A percentile compares a stretch with the other conserved stretches of the same genome.
These are phyloP conservation scores for Lentinula aciculospora DNA, from an alignment of 768 basidiomycete species.

Conservation along the genomic window DNA sequence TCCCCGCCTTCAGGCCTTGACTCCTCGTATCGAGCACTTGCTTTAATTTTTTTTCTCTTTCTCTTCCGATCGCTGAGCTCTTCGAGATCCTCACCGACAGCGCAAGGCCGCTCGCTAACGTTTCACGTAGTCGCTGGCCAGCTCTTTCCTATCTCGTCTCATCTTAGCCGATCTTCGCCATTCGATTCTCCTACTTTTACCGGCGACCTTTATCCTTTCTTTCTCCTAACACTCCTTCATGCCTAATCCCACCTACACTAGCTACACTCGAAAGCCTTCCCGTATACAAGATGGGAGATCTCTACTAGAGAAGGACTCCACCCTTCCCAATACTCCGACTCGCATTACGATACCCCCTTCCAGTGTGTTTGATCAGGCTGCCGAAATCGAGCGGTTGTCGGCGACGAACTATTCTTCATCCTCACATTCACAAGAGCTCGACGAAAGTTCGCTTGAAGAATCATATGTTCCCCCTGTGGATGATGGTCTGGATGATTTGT, in stretches of 20 bases:
- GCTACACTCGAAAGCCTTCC: conserved; percentile 9
- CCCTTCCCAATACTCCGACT: conserved; percentile 8
- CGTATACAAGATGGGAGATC: conserved; percentile 3
- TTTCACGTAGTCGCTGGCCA: background rate
- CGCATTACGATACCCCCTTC: conserved; percentile 12
- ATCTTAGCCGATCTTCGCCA: conserved; percentile 13
- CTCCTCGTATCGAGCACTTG: conserved; percentile 16
- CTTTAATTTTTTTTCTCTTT: conserved; percentile 13
- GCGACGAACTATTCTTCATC: conserved; percentile 15
- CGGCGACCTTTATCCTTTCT: conserved; percentile 8
- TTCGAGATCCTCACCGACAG: conserved; percentile 33
- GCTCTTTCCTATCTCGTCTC: conserved; percentile 9
- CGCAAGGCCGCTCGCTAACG: conserved; percentile 23
- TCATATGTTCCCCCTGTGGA: conserved; percentile 33
- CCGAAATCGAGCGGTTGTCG: conserved; percentile 7
- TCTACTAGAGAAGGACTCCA: conserved; percentile 3
- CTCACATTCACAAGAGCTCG: conserved; percentile 13
- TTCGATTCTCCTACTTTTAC: conserved; percentile 5
- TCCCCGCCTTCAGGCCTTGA: conserved; percentile 12
- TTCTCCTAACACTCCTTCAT: conserved; percentile 9
- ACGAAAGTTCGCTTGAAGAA: conserved; percentile 37
- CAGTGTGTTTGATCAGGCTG: background rate
- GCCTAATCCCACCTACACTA: conserved; percentile 8
- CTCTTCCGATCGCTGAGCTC: conserved; percentile 8
- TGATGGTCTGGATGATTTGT: conserved; percentile 51